Conservation (phyloP, 768 basidiomycete genomes). For the Mycena alexandri region DNA sequence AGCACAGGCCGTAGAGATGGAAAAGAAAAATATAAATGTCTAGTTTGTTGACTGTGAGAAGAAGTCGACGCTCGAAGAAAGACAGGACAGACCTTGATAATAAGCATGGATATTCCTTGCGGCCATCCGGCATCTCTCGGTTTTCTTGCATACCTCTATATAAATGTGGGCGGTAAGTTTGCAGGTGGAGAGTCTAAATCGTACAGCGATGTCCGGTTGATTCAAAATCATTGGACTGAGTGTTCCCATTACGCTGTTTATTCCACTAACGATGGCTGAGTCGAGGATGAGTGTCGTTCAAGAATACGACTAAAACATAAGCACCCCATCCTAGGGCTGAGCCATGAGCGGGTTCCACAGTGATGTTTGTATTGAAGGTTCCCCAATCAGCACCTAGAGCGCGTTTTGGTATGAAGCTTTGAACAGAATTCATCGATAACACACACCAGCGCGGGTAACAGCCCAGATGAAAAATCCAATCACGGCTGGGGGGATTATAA, state of each 20-base stretch:
- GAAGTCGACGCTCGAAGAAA: background rate
- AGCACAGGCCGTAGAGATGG: constrained; percentile 38
- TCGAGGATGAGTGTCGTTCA: background rate
- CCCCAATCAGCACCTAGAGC: constrained; percentile 30
- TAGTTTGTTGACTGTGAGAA: background rate
- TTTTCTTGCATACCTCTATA: constrained; percentile 38
- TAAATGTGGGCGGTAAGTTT: background rate
- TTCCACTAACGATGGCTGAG: constrained; percentile 27
- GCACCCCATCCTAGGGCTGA: constrained; percentile 36
- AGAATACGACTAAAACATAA: background rate
- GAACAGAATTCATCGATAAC: too few relatives aligned
- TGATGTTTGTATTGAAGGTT: constrained; percentile 35
- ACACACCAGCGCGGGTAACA: constrained; percentile 34
- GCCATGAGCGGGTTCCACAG: constrained; percentile 25
- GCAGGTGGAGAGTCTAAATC: background rate
- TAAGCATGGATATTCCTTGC: constrained; percentile 37
- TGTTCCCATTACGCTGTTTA: constrained; percentile 38
- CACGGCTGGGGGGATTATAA: constrained; percentile 33
- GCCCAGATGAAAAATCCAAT: constrained; percentile 37
- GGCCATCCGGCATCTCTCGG: constrained; percentile 38
- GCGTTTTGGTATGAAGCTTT: background rate
- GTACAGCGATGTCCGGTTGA: constrained; percentile 29
- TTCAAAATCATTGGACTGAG: constrained; percentile 35
- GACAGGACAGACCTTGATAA: constrained; percentile 30
- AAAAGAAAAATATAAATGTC: constrained; percentile 31